These are phyloP conservation scores for Uronychia setigera DNA, from an alignment of 73 alveolate species.

Conservation along the genomic window DNA sequence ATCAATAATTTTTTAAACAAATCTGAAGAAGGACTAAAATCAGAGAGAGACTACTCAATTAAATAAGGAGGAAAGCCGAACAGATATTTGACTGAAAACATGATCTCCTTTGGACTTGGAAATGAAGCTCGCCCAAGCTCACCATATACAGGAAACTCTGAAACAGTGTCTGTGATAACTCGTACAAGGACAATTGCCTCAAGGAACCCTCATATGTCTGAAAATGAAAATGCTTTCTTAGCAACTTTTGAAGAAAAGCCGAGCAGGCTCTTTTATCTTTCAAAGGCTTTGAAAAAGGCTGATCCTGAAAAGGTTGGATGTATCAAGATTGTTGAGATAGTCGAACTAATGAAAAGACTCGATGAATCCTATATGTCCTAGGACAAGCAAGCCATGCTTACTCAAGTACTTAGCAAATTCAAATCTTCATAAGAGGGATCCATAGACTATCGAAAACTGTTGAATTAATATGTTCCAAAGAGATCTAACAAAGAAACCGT, in stretches of 20 bases:
- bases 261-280: background rate
- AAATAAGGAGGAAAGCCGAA: background rate
- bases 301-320: background rate
- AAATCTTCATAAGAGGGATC: background rate
- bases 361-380: background rate
- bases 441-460: background rate
- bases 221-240: background rate
- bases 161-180: background rate
- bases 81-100: background rate
- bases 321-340: background rate
- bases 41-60: no score
- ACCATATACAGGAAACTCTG: background rate
- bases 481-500: background rate
- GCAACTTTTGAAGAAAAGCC: background rate
- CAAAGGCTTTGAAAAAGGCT: slow-evolving; percentile 2
- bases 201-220: background rate
- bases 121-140: background rate
- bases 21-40: background rate
- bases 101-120: background rate
- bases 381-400: background rate
- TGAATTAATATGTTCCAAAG: slow-evolving; percentile 2
- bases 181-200: background rate
- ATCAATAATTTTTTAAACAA: background rate
- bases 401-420: background rate
- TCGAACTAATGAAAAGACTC: background rate